Evolutionary conservation across 1,284 basidiomycete species (phyloP).

Genomic region (Austroboletus novae-zelandiae): DNA sequence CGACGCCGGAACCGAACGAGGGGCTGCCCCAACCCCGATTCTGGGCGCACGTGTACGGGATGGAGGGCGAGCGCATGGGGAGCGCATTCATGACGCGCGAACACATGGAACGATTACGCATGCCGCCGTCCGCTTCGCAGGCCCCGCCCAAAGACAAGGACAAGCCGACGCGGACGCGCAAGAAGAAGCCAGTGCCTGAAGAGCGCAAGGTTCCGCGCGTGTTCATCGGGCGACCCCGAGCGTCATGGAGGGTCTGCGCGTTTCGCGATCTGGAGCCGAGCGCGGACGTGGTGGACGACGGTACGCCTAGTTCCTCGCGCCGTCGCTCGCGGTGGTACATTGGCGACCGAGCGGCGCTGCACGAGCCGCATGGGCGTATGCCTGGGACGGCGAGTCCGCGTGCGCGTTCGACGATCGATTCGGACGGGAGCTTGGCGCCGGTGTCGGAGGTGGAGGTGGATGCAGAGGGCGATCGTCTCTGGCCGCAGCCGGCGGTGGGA

Average conservation of each 20-base stretch:
- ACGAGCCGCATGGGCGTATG: constrained; percentile 25
- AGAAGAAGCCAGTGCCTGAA: neutral
- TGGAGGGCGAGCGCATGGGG: constrained; percentile 29
- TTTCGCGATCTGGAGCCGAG: constrained; percentile 24
- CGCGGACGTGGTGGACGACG: neutral
- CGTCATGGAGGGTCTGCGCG: constrained; percentile 22
- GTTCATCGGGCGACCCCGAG: constrained; percentile 26
- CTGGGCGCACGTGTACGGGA: constrained; percentile 34
- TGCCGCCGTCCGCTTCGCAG: neutral
- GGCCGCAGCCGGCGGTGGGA: constrained; percentile 33
- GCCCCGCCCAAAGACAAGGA: neutral
- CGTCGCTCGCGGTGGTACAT: constrained; percentile 13
- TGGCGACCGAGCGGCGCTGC: constrained; percentile 14
- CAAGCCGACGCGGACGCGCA: neutral
- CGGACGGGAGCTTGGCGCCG: constrained; percentile 14
- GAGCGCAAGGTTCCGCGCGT: constrained; percentile 13
- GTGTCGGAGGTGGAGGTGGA: constrained; percentile 1
- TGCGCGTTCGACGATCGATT: constrained; percentile 1
- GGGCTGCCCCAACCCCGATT: constrained; percentile 14
- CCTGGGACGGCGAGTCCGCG: neutral
- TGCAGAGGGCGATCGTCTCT: neutral
- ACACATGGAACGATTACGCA: constrained; percentile 1
- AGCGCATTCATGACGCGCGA: constrained; percentile 24
- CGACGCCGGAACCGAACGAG: constrained; percentile 6
- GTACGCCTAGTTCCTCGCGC: neutral